phyloP scores from a whole-genome alignment of 495 filamentous ascomycete genomes.

The Trichoderma gamsii region DNA sequence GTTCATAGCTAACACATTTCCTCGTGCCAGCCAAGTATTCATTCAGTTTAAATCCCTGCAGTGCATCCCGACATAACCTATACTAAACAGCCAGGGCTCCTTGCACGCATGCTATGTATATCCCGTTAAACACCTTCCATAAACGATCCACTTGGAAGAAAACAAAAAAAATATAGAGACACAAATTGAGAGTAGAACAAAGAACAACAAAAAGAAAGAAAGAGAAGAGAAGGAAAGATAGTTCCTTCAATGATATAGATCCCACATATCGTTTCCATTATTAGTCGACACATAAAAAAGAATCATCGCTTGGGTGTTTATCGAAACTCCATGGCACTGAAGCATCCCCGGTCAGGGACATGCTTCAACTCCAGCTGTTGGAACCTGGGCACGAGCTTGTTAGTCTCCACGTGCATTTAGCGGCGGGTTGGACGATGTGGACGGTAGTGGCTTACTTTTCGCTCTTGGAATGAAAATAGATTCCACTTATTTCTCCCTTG shows the following conservation, averaged over 20 bases:
- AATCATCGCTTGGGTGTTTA: constrained; percentile 37
- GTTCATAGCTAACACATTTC: not conserved
- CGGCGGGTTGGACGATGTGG: not conserved
- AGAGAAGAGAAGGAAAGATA: not conserved
- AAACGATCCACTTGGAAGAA: not conserved
- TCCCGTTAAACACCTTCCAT: constrained; percentile 11
- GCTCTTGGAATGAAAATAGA: constrained; percentile 97
- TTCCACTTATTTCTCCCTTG: constrained; percentile 75
- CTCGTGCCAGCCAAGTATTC: not conserved
- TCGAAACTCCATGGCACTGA: constrained; percentile 87
- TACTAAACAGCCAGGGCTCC: constrained; percentile 8
- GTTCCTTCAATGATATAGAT: not conserved
- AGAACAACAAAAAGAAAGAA: not conserved
- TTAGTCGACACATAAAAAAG: not conserved
- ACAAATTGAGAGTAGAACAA: not conserved
- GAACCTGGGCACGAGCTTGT: constrained; percentile 49
- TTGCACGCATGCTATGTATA: constrained; percentile 14
- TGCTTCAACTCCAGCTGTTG: constrained; percentile 90
- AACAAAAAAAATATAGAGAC: not conserved
- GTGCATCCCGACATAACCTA: constrained; percentile 12
- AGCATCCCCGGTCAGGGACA: constrained; percentile 77
- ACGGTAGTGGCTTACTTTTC: constrained; percentile 65
- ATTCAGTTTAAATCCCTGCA: not conserved
- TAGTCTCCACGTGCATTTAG: constrained; percentile 20
- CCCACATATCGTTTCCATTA: not conserved